Evolutionary conservation across 148 eudicot species (phyloP).

Genomic region (Rhododendron kiyosumense): DNA sequence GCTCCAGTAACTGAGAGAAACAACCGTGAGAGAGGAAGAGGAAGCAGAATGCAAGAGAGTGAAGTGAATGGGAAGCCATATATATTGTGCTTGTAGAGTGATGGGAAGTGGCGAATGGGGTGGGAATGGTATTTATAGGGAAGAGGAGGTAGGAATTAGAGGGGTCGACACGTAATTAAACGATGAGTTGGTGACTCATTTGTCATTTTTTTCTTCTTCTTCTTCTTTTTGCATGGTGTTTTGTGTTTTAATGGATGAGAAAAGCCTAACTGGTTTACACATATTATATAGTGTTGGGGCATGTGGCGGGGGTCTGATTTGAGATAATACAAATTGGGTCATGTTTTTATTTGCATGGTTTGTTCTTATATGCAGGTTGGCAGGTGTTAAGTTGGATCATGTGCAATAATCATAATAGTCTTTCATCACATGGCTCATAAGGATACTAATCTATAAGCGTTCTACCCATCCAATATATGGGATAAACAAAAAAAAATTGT

Average conservation of each 20-base stretch:
- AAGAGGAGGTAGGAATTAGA: not conserved
- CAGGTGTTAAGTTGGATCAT: too few relatives aligned
- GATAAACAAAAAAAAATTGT: too few relatives aligned
- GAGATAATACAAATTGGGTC: not conserved
- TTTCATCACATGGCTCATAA: too few relatives aligned
- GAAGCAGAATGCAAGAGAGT: constrained; percentile 30
- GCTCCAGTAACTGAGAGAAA: constrained; percentile 14
- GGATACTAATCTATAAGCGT: too few relatives aligned
- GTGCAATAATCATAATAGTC: too few relatives aligned
- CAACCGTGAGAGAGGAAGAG: constrained; percentile 23
- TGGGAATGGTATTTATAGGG: constrained; percentile 11
- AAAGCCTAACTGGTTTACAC: not conserved
- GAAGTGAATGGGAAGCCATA: constrained; percentile 20
- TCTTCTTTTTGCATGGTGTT: not conserved
- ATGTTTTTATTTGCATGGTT: not conserved
- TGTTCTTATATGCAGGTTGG: too few relatives aligned
- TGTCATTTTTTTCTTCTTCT: not conserved
- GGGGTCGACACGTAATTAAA: constrained; percentile 21
- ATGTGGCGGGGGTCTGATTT: not conserved
- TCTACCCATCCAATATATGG: too few relatives aligned
- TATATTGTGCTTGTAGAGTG: not conserved
- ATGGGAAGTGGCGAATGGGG: not conserved
- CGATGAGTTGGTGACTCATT: too few relatives aligned
- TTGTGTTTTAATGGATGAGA: not conserved
- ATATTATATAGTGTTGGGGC: not conserved